Evolutionary conservation across 2,329 filamentous ascomycete species (phyloP), one percentile per base, ranked within the genome.

Genomic region (Neonectria punicea): DNA sequence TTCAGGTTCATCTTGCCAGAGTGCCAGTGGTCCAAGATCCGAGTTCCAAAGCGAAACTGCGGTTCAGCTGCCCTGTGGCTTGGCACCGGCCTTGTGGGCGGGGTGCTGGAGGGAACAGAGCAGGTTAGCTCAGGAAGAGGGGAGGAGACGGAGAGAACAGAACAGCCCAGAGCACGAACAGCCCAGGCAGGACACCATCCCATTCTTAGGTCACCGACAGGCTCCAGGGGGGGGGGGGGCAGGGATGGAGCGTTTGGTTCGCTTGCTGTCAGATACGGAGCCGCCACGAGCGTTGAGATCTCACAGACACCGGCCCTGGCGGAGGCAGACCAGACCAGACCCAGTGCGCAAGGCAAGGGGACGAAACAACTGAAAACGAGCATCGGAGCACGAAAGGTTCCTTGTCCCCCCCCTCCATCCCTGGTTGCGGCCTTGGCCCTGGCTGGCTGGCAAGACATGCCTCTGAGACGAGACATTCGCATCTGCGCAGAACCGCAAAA

Each of bases 271-370:
- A 71, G 67, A 67, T 61, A 58, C 36, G 53, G 30, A 65, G 55
- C 65, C 62, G 67, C 69, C 67, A 70, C 60, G 57, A 65, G 49
- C 68, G 70, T 72, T 72, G 68, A 63, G 58, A 66, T 70, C 58
- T 63, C 58, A 57, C 51, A 55, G 56, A 53, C 47, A 53, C 16
- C 30, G 22, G 59, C 18, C 51, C 22, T 30, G n/a, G 36, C 36
- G 32, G 36, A 55, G 49, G 58, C 53, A 47, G 39, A 18, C n/a
- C 28, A 36, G n/a, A n/a, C n/a, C n/a, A n/a, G 18, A 30, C 20
- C 36, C 22, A 28, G 36, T 16, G 13, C 28, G 28, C 50, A 53
- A 53, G 50, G 28, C 50, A 53, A 53, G 50, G 50, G 28, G 20
- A 20, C 25, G 50, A 50, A 50, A 25, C 25, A 50, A 50, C 16